phyloP scores from a whole-genome alignment of 1,284 basidiomycete genomes.

The Boletellus deceptivus region DNA sequence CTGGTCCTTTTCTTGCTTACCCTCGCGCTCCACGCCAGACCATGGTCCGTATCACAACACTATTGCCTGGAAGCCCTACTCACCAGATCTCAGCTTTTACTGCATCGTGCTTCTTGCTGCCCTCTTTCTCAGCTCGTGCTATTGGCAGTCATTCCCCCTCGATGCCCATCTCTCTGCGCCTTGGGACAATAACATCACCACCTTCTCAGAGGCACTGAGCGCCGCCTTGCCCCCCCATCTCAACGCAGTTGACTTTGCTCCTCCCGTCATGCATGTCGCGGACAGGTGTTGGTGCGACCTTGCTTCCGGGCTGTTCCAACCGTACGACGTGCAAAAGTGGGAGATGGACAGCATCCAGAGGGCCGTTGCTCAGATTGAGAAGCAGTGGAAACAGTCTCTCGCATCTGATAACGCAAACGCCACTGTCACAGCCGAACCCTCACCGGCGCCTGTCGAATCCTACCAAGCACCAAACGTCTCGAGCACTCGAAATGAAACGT shows the following conservation, averaged over 20 bases:
- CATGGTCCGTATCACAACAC: slow-evolving; percentile 55
- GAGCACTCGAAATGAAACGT: slow-evolving; percentile 15
- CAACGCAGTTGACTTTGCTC: slow-evolving; percentile 29
- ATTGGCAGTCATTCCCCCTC: slow-evolving; percentile 76
- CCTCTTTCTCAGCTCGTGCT: slow-evolving; percentile 79
- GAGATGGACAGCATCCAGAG: slow-evolving; percentile 58
- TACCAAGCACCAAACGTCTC: slow-evolving; percentile 4
- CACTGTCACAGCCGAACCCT: slow-evolving; percentile 11
- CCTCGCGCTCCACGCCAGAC: slow-evolving; percentile 71
- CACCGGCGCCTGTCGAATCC: not conserved
- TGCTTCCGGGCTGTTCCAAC: slow-evolving; percentile 60
- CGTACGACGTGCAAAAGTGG: slow-evolving; percentile 72
- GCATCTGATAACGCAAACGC: slow-evolving; percentile 7
- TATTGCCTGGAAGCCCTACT: slow-evolving; percentile 2
- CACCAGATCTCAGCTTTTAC: slow-evolving; percentile 57
- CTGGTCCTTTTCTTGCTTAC: slow-evolving; percentile 71
- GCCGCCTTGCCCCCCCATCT: slow-evolving; percentile 35
- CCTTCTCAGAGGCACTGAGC: slow-evolving; percentile 62
- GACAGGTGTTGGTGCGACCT: slow-evolving; percentile 84
- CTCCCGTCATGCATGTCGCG: slow-evolving; percentile 52
- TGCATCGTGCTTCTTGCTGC: slow-evolving; percentile 76
- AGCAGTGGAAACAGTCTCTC: slow-evolving; percentile 31
- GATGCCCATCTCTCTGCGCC: slow-evolving; percentile 58
- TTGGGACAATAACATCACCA: slow-evolving; percentile 66
- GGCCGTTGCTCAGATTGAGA: slow-evolving; percentile 48